These are phyloP conservation scores for Termitomyces heimii DNA, from an alignment of 768 basidiomycete genomes.

Conservation along the genomic window DNA sequence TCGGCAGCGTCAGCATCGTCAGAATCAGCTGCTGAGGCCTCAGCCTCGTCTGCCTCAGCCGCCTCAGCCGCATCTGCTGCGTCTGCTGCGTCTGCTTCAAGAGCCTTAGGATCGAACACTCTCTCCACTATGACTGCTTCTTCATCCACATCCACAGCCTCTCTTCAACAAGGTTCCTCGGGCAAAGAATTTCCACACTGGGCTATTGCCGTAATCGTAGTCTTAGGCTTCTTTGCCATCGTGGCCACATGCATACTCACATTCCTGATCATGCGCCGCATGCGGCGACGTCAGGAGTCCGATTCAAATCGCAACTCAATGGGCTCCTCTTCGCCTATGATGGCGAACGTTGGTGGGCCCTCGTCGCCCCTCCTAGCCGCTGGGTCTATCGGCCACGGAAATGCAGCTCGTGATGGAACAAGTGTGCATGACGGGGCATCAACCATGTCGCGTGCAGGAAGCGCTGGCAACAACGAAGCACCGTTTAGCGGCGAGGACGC, in stretches of 20 bases:
- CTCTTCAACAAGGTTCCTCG: constrained; percentile 36
- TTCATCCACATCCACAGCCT: constrained; percentile 22
- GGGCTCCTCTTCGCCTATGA: constrained; percentile 81
- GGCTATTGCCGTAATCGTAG: constrained; percentile 88
- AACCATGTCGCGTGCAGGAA: constrained; percentile 56
- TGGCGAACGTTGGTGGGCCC: constrained; percentile 47
- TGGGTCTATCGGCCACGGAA: constrained; percentile 22
- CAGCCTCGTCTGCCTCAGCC: constrained; percentile 16
- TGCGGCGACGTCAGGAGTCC: constrained; percentile 43
- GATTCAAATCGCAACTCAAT: constrained; percentile 66
- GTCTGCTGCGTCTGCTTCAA: constrained; percentile 23
- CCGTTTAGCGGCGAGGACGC: constrained; percentile 83
- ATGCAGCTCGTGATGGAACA: constrained; percentile 24
- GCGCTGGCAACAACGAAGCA: constrained; percentile 55
- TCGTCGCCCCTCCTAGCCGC: constrained; percentile 25
- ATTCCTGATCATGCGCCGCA: constrained; percentile 68
- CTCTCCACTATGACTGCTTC: background rate
- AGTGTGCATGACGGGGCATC: constrained; percentile 70
- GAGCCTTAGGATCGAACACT: constrained; percentile 11
- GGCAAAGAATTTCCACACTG: constrained; percentile 66
- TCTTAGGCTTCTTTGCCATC: constrained; percentile 82
- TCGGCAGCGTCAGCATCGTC: constrained; percentile 41
- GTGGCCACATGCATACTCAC: constrained; percentile 59
- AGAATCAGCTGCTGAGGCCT: constrained; percentile 28
- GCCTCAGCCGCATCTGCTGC: background rate